phyloP scores from a whole-genome alignment of 768 basidiomycete species.

The Boletellus emodensis region DNA sequence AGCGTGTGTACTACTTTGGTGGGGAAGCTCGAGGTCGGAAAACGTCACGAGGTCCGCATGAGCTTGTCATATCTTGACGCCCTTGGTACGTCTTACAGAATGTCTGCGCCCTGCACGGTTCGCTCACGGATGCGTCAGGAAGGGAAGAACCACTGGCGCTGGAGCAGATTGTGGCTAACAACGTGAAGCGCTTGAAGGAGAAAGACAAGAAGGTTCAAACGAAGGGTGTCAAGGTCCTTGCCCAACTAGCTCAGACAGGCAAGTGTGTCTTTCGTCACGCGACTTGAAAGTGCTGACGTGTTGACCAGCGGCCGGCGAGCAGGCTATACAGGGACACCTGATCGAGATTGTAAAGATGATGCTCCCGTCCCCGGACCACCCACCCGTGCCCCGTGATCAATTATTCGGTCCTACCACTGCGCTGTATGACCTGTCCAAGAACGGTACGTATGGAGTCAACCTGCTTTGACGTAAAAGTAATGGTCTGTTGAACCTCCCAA shows the following conservation, averaged over 20 bases:
- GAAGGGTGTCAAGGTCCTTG: conserved; percentile 3
- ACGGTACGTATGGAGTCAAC: neutral
- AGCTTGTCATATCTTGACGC: conserved; percentile 21
- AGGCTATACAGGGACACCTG: conserved; percentile 1
- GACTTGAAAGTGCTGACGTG: neutral
- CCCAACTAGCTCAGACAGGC: conserved; percentile 5
- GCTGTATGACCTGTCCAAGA: conserved; percentile 1
- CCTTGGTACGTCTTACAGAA: conserved; percentile 8
- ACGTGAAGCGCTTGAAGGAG: neutral
- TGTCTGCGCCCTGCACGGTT: no score
- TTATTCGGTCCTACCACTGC: neutral
- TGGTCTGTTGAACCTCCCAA: neutral
- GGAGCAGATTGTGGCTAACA: neutral
- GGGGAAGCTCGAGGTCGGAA: conserved; percentile 10
- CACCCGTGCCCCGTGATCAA: neutral
- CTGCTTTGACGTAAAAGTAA: neutral
- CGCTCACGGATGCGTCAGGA: no score
- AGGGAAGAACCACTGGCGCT: neutral
- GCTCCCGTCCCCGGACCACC: neutral
- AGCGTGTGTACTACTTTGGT: conserved; percentile 14
- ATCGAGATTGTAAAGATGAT: conserved; percentile 4
- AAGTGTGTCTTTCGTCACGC: neutral
- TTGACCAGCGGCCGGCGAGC: neutral
- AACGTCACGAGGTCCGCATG: conserved; percentile 13
- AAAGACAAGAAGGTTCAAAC: conserved; percentile 3